Evolutionary conservation across 2,329 filamentous ascomycete genomes (phyloP).

Genomic region (Aspergillus fijiensis): DNA sequence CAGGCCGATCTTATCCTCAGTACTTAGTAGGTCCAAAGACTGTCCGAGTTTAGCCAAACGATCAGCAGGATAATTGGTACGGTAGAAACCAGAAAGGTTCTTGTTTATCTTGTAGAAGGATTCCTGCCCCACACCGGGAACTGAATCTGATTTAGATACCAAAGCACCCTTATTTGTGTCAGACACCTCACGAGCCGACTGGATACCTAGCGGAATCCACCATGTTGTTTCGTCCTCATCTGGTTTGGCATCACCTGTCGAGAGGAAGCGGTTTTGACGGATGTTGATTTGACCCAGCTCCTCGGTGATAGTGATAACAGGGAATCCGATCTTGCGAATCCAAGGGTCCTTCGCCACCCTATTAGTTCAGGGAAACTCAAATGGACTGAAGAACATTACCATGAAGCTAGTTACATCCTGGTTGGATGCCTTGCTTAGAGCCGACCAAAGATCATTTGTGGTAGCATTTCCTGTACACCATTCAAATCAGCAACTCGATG

Average conservation of each 20-base stretch:
- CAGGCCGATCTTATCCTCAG: constrained; percentile 89
- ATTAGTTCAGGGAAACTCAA: constrained; percentile 10
- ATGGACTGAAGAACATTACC: constrained; percentile 42
- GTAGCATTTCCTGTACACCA: constrained; percentile 65
- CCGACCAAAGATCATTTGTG: constrained; percentile 87
- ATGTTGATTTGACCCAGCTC: constrained; percentile 78
- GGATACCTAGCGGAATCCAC: constrained; percentile 91
- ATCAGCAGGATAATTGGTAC: constrained; percentile 87
- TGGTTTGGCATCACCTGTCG: constrained; percentile 83
- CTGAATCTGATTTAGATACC: constrained; percentile 71
- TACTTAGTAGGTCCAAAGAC: constrained; percentile 71
- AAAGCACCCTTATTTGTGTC: constrained; percentile 67
- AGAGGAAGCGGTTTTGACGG: constrained; percentile 85
- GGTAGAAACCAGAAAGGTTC: constrained; percentile 84
- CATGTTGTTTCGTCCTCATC: constrained; percentile 90
- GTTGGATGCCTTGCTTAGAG: constrained; percentile 81
- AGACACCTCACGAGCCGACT: constrained; percentile 67
- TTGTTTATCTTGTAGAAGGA: constrained; percentile 94
- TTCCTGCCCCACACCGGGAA: constrained; percentile 65
- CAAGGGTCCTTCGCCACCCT: constrained; percentile 61
- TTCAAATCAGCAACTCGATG: constrained; percentile 9
- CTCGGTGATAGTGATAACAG: constrained; percentile 82
- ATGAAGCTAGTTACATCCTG: constrained; percentile 85
- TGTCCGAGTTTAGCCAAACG: constrained; percentile 77
- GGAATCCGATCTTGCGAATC: constrained; percentile 95